phyloP scores from a whole-genome alignment of 2,329 filamentous ascomycete genomes.

The Sarocladium brachiariae region DNA sequence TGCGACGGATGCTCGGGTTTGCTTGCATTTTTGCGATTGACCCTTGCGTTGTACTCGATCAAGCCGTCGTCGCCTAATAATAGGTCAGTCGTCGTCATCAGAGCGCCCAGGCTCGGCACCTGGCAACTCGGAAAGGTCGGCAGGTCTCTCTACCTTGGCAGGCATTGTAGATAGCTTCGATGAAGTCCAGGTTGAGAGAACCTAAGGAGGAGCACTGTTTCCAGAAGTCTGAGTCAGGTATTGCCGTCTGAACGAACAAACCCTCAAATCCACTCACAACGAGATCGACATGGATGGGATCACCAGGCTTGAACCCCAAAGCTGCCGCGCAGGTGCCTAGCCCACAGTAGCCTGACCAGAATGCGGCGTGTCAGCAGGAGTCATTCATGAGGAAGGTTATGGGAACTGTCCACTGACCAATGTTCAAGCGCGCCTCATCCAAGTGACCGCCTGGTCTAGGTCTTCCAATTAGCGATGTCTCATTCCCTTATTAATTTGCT shows the following conservation, averaged over 20 bases:
- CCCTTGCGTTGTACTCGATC: constrained; percentile 37
- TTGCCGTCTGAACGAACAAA: not conserved
- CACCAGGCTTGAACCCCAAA: constrained; percentile 52
- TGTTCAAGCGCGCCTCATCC: constrained; percentile 20
- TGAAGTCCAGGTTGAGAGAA: constrained; percentile 60
- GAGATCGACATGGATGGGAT: constrained; percentile 62
- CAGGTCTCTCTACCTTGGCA: constrained; percentile 42
- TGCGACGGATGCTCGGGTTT: constrained; percentile 18
- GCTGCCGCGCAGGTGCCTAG: constrained; percentile 59
- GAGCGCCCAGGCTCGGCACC: constrained; percentile 1
- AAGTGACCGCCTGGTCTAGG: constrained; percentile 28
- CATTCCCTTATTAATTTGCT: not conserved
- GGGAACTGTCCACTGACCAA: constrained; percentile 21
- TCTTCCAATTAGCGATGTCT: not conserved
- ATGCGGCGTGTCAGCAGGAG: constrained; percentile 17
- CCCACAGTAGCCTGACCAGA: constrained; percentile 59
- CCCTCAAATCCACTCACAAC: constrained; percentile 41
- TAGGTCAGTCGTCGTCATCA: not conserved
- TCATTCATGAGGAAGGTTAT: constrained; percentile 10
- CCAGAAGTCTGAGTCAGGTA: not conserved
- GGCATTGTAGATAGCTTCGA: constrained; percentile 49
- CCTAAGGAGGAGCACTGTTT: constrained; percentile 72
- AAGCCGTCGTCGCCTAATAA: constrained; percentile 30
- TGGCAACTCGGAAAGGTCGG: constrained; percentile 14
- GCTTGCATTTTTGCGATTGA: constrained; percentile 20